phyloP scores from a whole-genome alignment of 192 early-diverging fungal species.

The Funneliformis geosporum region DNA sequence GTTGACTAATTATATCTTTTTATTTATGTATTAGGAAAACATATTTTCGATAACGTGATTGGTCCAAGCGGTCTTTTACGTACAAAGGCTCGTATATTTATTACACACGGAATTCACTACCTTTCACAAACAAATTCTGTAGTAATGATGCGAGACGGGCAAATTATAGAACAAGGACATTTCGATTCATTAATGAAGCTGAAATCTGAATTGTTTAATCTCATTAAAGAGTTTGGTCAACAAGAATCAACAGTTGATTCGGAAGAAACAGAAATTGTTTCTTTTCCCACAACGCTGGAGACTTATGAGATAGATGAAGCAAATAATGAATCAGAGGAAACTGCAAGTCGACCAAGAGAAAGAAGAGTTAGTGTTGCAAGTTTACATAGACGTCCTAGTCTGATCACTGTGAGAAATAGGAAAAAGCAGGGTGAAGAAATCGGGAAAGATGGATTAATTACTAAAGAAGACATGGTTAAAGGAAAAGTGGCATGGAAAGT shows the following conservation, averaged over 20 bases:
- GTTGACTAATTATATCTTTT: not conserved
- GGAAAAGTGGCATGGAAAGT: constrained; percentile 82
- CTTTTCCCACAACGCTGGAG: constrained; percentile 2
- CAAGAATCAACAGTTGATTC: constrained; percentile 39
- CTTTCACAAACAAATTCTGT: constrained; percentile 66
- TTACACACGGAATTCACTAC: constrained; percentile 81
- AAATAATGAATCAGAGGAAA: constrained; percentile 17
- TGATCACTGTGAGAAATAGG: constrained; percentile 44
- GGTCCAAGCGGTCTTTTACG: constrained; percentile 84
- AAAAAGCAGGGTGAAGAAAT: constrained; percentile 30
- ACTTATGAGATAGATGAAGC: constrained; percentile 36
- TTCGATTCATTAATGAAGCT: constrained; percentile 66
- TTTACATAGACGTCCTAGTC: constrained; percentile 55
- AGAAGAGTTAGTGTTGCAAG: constrained; percentile 44
- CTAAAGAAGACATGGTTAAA: constrained; percentile 78
- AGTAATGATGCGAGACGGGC: constrained; percentile 74
- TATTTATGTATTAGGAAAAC: constrained; percentile 16
- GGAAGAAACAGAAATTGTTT: constrained; percentile 31
- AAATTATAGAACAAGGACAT: constrained; percentile 66
- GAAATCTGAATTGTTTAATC: constrained; percentile 59
- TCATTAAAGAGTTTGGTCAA: constrained; percentile 76
- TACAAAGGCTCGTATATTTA: constrained; percentile 77
- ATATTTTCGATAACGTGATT: constrained; percentile 85
- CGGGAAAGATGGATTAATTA: constrained; percentile 60
- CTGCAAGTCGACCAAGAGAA: constrained; percentile 25